Percentiles rank a stretch among this genome's conserved stretches.
phyloP scores from a whole-genome alignment of 768 basidiomycete species.

The Serpula lacrymans region DNA sequence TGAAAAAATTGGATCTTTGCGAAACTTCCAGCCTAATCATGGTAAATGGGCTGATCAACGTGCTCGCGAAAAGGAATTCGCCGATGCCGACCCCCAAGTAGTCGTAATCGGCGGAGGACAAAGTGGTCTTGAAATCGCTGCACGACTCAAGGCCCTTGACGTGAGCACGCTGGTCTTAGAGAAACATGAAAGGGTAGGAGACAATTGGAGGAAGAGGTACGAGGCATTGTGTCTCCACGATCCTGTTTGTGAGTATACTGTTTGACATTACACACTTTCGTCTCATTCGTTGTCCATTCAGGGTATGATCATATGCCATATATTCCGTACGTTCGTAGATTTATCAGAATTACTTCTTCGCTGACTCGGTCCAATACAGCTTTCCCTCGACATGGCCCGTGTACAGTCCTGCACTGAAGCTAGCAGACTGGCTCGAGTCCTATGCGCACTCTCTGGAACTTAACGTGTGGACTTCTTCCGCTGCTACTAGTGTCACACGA shows the following conservation, averaged over 20 bases:
- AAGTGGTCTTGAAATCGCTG: conserved; percentile 53
- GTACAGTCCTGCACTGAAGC: conserved; percentile 38
- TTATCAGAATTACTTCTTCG: neutral
- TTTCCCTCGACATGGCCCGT: conserved; percentile 39
- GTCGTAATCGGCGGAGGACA: conserved; percentile 52
- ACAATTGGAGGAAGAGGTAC: conserved; percentile 30
- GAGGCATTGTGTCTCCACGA: conserved; percentile 27
- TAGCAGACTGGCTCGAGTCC: conserved; percentile 43
- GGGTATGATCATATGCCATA: conserved; percentile 52
- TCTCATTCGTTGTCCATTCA: conserved; percentile 14
- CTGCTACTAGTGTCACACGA: neutral
- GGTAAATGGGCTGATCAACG: conserved; percentile 29
- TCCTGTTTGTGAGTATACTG: conserved; percentile 25
- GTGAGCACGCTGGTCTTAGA: conserved; percentile 19
- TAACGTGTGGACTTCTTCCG: conserved; percentile 35
- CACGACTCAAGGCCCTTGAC: conserved; percentile 41
- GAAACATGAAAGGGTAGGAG: conserved; percentile 23
- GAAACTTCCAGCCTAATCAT: conserved; percentile 37
- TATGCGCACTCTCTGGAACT: conserved; percentile 40
- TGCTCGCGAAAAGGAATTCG: conserved; percentile 22
- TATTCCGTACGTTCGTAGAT: conserved; percentile 43
- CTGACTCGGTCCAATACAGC: conserved; percentile 38
- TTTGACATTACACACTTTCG: conserved; percentile 11
- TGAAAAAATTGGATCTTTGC: conserved; percentile 33
- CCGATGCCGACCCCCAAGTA: conserved; percentile 47